These are phyloP conservation scores for Botrytis aclada DNA, from an alignment of 2,329 filamentous ascomycete genomes.

Conservation along the genomic window DNA sequence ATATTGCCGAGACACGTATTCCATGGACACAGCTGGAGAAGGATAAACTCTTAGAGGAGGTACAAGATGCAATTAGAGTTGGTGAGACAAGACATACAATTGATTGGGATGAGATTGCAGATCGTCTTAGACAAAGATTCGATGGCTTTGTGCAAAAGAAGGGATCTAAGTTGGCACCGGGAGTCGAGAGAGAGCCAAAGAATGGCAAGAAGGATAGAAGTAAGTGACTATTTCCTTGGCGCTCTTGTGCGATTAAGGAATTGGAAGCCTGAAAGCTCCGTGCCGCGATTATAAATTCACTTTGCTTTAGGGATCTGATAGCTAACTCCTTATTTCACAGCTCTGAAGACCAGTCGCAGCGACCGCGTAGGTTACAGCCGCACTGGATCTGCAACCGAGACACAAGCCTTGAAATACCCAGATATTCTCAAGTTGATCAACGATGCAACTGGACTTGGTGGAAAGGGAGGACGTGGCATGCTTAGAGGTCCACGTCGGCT, in stretches of 20 bases:
- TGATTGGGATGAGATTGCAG: conserved; percentile 6
- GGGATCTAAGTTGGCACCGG: conserved; percentile 6
- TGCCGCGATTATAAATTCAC: neutral
- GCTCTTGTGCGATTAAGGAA: neutral
- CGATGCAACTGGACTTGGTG: neutral
- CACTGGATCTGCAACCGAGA: neutral
- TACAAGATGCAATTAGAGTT: neutral
- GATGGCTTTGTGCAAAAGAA: neutral
- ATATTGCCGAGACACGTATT: conserved; percentile 1
- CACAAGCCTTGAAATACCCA: conserved; percentile 5
- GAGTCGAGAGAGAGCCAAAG: neutral
- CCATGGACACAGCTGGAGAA: conserved; percentile 13
- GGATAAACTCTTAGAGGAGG: neutral
- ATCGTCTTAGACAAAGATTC: neutral
- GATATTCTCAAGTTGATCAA: conserved; percentile 5
- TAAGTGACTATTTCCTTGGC: neutral
- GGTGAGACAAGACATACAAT: neutral
- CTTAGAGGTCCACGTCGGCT: neutral
- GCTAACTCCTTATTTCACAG: neutral
- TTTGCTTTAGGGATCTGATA: neutral
- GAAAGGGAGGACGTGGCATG: neutral
- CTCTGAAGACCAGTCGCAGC: conserved; percentile 3
- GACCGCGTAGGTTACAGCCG: neutral
- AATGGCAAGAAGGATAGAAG: neutral
- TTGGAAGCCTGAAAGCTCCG: neutral